phyloP scores from a whole-genome alignment of 768 basidiomycete species.

The Asterophora parasitica region DNA sequence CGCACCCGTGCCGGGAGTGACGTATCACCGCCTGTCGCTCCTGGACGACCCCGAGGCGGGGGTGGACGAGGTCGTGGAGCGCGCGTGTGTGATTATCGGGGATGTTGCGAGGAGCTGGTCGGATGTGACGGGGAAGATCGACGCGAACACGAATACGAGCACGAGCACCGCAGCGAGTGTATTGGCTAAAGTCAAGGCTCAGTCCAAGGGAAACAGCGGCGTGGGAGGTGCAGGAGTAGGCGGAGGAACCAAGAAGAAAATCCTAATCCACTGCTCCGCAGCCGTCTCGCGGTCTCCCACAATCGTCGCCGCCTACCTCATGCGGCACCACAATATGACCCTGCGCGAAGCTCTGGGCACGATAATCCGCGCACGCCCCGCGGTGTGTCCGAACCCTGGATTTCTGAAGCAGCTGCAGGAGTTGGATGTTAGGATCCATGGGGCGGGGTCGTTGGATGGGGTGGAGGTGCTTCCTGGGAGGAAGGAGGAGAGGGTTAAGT shows the following conservation, averaged over 20 bases:
- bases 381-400: conserved; percentile 36
- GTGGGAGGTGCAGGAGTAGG: conserved; percentile 8
- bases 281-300: conserved; percentile 43
- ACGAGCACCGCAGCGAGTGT: too few species aligned
- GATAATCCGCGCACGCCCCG: conserved; percentile 30
- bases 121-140: too few species aligned
- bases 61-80: conserved; percentile 22
- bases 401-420: conserved; percentile 40
- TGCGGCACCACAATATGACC: conserved; percentile 30
- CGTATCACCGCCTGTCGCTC: conserved; percentile 35
- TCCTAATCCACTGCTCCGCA: conserved; percentile 42
- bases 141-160: too few species aligned
- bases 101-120: too few species aligned
- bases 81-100: neutral
- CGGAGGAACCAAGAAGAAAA: conserved; percentile 9
- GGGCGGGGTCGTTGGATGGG: conserved; percentile 26
- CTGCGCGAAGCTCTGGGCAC: conserved; percentile 32
- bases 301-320: conserved; percentile 36
- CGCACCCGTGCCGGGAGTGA: conserved; percentile 23
- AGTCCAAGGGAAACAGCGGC: conserved; percentile 21
- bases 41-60: conserved; percentile 28
- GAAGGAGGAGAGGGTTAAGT: conserved; percentile 27
- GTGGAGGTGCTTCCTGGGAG: conserved; percentile 32
- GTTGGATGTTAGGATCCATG: conserved; percentile 25
- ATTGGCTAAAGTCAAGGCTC: too few species aligned